Conservation (phyloP, 2,329 filamentous ascomycete genomes). For the Aspergillus alliaceus region DNA sequence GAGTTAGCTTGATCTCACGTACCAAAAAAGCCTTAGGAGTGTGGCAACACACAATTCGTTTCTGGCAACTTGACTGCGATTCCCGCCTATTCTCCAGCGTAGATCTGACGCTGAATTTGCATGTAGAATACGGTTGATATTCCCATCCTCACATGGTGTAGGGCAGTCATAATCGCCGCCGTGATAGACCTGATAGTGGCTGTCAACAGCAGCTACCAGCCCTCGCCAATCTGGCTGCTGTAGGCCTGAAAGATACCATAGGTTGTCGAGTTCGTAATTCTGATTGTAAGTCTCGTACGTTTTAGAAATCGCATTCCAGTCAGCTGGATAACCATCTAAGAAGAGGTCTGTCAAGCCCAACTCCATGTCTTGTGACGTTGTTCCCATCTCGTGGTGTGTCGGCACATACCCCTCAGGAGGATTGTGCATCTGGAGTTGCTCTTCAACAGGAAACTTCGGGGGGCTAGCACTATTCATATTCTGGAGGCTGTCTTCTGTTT, state of each 20-base stretch:
- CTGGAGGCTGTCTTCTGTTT: slow-evolving; percentile 35
- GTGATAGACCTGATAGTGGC: slow-evolving; percentile 44
- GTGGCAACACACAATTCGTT: slow-evolving; percentile 39
- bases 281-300: slow-evolving; percentile 42
- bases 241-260: slow-evolving; percentile 43
- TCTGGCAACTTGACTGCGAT: slow-evolving; percentile 27
- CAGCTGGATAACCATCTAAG: slow-evolving; percentile 38
- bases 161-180: slow-evolving; percentile 34
- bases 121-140: slow-evolving; percentile 38
- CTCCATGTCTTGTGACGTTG: slow-evolving; percentile 23
- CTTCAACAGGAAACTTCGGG: slow-evolving; percentile 27
- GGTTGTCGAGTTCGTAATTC: slow-evolving; percentile 40
- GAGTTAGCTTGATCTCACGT: slow-evolving; percentile 18
- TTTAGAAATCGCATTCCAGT: slow-evolving; percentile 38
- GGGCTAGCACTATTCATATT: slow-evolving; percentile 24
- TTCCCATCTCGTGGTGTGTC: slow-evolving; percentile 26
- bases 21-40: background rate
- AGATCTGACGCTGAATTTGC: slow-evolving; percentile 32
- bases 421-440: slow-evolving; percentile 33
- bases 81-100: slow-evolving; percentile 39
- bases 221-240: slow-evolving; percentile 44
- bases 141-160: slow-evolving; percentile 32
- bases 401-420: slow-evolving; percentile 24
- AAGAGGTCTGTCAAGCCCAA: slow-evolving; percentile 38
- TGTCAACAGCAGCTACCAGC: slow-evolving; percentile 45